Conservation (phyloP, 805 yeast genomes). For the Candida awuae region DNA sequence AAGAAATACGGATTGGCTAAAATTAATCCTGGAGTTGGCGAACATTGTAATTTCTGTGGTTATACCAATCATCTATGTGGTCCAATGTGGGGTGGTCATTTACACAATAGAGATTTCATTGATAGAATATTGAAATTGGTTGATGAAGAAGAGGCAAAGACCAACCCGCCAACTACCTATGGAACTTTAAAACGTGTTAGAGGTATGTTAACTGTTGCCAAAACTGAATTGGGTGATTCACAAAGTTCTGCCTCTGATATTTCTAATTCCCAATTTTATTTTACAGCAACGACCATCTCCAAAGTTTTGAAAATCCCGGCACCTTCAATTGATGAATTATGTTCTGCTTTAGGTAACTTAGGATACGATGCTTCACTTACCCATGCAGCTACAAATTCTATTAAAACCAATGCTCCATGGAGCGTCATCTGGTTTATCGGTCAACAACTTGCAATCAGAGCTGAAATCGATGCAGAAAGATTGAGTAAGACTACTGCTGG, state of each 20-base stretch:
- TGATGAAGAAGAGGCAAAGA: conserved; percentile 20
- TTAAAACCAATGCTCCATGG: conserved; percentile 90
- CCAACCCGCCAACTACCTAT: conserved; percentile 46
- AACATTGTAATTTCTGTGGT: conserved; percentile 63
- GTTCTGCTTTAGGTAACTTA: conserved; percentile 74
- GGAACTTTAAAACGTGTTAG: conserved; percentile 77
- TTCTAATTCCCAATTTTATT: conserved; percentile 61
- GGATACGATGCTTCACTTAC: conserved; percentile 81
- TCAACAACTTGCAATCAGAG: conserved; percentile 49
- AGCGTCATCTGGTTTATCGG: conserved; percentile 65
- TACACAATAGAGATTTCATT: conserved; percentile 67
- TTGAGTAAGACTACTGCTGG: conserved; percentile 50
- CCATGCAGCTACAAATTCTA: conserved; percentile 77
- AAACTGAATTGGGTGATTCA: conserved; percentile 44
- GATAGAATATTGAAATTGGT: conserved; percentile 51
- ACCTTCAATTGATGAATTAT: conserved; percentile 64
- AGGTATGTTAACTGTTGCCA: conserved; percentile 88
- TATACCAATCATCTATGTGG: conserved; percentile 75
- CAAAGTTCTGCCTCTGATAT: conserved; percentile 7
- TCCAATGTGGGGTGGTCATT: conserved; percentile 88
- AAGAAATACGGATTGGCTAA: conserved; percentile 50
- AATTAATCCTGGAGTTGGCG: conserved; percentile 49
- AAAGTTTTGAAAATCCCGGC: conserved; percentile 74
- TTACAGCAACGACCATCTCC: conserved; percentile 69
- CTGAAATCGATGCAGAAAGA: conserved; percentile 34